Evolutionary conservation across 1,139 yeast genomes (phyloP), one percentile per base, ranked within the genome.

Genomic region (Pichia sp.): DNA sequence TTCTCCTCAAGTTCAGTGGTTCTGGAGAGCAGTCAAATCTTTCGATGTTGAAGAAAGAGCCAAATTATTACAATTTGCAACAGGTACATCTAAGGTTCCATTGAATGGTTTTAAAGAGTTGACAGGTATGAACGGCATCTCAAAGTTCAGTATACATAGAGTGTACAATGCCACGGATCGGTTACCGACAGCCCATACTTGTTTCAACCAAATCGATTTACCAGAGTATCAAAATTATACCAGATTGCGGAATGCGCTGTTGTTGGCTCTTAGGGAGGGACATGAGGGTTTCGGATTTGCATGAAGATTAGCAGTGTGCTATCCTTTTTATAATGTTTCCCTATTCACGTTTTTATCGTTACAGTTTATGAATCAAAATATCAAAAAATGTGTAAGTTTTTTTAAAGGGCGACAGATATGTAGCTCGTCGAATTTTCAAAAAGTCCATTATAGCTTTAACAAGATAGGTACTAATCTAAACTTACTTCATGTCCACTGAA

Each of bases 81-180:
- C 99, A 0, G 99, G 99, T 59, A 93, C 99, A 0, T 86, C 96
- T 56, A 92, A 93, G 71, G 99, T 95, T 8, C 99, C 99, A 30
- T 76, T 92, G 62, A 88, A 88, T 67, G 99, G 99, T 1, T 95
- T 95, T 68, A 86, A 88, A 64, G 96, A 87, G 63, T 77, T 95
- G 59, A 85, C 89, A 60, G 97, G 98, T 36, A 90, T 93, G 62
- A 83, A 85, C 67, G 97, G 97, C 3, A 78, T 85, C 3, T 84
- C 93, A 52, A 89, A 89, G 67, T 95, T 95, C 71, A 85, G 89
- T 59, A 88, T 95, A 59, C 97, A 90, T 67, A 79, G 96, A 57
- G 97, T 90, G 64, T 90, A 88, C 70, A 96, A 96, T 1, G 72
- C 87, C 11, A 81, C 84, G 15, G 96, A 90, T 56, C 80, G 99